Evolutionary conservation across 768 basidiomycete genomes (phyloP).

Genomic region (Mrakia gelida): DNA sequence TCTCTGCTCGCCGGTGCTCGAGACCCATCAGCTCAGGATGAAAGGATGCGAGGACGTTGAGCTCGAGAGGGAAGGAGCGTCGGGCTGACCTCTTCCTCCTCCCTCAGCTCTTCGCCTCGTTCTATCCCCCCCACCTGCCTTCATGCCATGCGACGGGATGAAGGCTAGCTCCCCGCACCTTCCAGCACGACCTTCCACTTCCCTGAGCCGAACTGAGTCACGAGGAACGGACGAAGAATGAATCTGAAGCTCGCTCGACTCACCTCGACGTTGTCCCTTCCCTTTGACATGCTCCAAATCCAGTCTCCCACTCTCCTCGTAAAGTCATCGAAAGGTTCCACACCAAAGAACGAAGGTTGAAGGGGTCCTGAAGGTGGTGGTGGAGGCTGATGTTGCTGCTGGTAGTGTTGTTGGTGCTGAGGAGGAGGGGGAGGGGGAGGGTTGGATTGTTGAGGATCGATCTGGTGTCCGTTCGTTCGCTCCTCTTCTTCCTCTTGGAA

Average conservation of each 20-base stretch:
- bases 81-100: neutral
- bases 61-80: constrained; percentile 1
- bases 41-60: neutral
- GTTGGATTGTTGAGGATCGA: neutral
- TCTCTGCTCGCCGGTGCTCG: neutral
- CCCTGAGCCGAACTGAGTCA: no score
- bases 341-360: constrained; percentile 67
- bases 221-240: no score
- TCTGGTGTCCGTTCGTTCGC: neutral
- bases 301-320: constrained; percentile 88
- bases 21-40: neutral
- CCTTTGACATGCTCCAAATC: constrained; percentile 54
- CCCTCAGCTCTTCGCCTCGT: neutral
- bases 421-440: neutral
- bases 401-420: neutral
- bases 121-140: neutral
- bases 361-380: constrained; percentile 30
- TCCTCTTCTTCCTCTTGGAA: neutral
- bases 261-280: constrained; percentile 58
- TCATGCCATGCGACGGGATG: neutral
- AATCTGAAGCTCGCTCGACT: constrained; percentile 15
- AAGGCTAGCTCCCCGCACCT: no score
- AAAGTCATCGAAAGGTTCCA: constrained; percentile 89
- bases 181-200: no score
- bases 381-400: neutral